Conservation (phyloP, 2,329 filamentous ascomycete species). For the Diaporthe citrichinensis region DNA sequence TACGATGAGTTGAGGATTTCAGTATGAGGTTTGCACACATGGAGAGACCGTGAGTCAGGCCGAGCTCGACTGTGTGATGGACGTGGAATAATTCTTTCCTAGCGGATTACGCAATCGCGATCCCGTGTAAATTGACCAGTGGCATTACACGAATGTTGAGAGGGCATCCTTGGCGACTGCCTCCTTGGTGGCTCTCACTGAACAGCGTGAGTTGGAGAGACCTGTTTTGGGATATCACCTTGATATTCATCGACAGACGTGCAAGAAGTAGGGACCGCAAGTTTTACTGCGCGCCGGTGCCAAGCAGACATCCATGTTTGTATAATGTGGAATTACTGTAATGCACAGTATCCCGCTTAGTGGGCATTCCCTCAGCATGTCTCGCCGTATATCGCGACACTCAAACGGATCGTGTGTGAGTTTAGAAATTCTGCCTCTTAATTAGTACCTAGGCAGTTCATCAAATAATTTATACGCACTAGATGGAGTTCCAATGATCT, state of each 20-base stretch:
- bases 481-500: neutral
- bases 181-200: neutral
- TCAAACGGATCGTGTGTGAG: neutral
- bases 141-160: constrained; percentile 11
- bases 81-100: neutral
- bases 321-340: neutral
- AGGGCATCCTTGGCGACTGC: neutral
- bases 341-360: neutral
- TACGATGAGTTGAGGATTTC: neutral
- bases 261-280: neutral
- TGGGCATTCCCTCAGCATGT: neutral
- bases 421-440: neutral
- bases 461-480: neutral
- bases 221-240: neutral
- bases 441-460: neutral
- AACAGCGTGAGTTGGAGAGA: neutral
- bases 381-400: neutral
- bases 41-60: constrained; percentile 4
- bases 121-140: neutral
- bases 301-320: neutral
- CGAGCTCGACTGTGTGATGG: neutral
- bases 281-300: neutral
- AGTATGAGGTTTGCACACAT: neutral
- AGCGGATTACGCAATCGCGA: constrained; percentile 20
- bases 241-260: neutral